Conservation (phyloP, 768 basidiomycete species). For the Collybia nuda region DNA sequence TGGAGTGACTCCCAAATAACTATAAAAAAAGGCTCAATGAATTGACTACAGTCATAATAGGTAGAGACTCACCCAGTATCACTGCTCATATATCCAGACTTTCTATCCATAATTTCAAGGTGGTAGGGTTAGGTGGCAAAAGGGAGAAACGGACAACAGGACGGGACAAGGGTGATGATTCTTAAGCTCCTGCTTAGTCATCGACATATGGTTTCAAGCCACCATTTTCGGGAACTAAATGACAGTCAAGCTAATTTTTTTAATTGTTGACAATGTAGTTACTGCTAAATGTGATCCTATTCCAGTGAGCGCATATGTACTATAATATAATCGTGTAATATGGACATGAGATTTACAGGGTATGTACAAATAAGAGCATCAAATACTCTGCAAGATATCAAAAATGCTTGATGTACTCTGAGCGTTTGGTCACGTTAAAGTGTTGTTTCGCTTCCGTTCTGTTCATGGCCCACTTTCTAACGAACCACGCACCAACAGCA, state of each 20-base stretch:
- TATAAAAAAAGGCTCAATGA: constrained; percentile 26
- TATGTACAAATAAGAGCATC: constrained; percentile 2
- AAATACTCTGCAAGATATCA: neutral
- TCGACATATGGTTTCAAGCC: neutral
- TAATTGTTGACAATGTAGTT: too few relatives aligned
- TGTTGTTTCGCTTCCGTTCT: constrained; percentile 22
- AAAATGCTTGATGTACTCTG: constrained; percentile 12
- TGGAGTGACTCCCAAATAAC: constrained; percentile 80
- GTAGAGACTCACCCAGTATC: constrained; percentile 35
- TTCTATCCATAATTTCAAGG: constrained; percentile 9
- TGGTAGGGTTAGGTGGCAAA: neutral
- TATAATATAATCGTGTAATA: too few relatives aligned
- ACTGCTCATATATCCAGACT: constrained; percentile 8
- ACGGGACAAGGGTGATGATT: constrained; percentile 11
- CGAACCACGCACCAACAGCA: constrained; percentile 40
- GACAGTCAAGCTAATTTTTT: too few relatives aligned
- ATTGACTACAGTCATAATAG: neutral
- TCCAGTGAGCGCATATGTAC: too few relatives aligned
- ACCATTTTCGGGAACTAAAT: neutral
- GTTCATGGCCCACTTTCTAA: constrained; percentile 47
- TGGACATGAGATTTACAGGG: neutral
- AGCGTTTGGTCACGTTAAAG: constrained; percentile 16
- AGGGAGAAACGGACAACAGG: neutral
- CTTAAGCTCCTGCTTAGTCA: constrained; percentile 9
- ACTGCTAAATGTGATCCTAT: too few relatives aligned